Base-by-base conservation (phyloP, 768 basidiomycete genomes). In the Baorangia bicolor region DNA sequence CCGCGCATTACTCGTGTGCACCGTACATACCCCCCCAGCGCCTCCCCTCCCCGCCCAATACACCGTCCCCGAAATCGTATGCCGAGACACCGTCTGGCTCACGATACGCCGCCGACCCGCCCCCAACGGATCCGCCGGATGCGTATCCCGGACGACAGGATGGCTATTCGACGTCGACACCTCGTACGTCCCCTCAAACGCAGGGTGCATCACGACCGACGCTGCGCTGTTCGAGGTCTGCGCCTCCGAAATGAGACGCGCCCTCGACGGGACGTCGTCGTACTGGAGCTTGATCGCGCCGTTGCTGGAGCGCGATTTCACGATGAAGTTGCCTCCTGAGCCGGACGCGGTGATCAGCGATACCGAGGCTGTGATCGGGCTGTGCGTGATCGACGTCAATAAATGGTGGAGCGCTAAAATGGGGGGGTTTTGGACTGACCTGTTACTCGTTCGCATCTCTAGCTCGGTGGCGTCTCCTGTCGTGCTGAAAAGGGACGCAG, bases 161-260 rank as follows among this genome's bases (percentile, higher is more conserved):
- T 38, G 41, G 0, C 23, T 4, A 1, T 70, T 70, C 9, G 66
- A 66, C 35, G 76, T 73, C 35, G 42, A 14, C 25, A 75, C 56
- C 7, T 57, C 59, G 58, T 75, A 78, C 20, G 51, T 49, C 38
- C 80, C 80, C 49, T 81, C 78, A 49, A 64, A 81, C 16, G 75
- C 66, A 4, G 62, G 48, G 10, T 74, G 73, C 49, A 78, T 66
- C 33, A 14, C 35, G 2, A 71, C 67, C 10, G 25, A 41, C 7
- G 66, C 74, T 0, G 49, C 44, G 0, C 54, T 30, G 39, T 81
- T 79, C 5, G 75, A 72, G 14, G 78, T 75, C 11, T 25, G 46
- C 25, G 40, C 73, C 4, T 61, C 55, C n/a, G 76, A 64, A 0
- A 46, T 37, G n/a, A 81, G 73, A n/a, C 42, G 30, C 0, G 70